Conservation (phyloP, 1,284 basidiomycete genomes). For the Acaromyces ingoldii region DNA sequence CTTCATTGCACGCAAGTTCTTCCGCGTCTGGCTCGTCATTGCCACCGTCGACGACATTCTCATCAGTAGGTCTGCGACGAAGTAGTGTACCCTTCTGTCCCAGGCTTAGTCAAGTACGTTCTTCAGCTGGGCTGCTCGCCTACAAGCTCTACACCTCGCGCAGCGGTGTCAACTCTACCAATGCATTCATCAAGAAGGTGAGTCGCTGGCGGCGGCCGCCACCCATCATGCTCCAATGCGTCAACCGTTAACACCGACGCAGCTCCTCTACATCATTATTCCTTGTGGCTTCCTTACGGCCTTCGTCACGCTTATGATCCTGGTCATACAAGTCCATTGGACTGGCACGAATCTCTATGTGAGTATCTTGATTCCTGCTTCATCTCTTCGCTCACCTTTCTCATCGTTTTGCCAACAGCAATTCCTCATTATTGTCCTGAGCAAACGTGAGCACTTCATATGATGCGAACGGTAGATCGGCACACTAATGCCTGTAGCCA, state of each 20-base stretch:
- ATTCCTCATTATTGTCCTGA: not conserved
- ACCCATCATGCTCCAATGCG: no score
- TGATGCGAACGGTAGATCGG: no score
- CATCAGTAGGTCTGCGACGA: no score
- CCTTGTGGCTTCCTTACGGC: not conserved
- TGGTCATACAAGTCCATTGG: not conserved
- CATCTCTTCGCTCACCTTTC: no score
- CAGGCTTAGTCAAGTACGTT: no score
- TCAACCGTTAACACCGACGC: no score
- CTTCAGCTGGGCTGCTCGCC: not conserved
- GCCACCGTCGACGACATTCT: not conserved
- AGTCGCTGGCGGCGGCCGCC: no score
- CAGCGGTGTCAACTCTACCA: not conserved
- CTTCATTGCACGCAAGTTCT: conserved; percentile 2
- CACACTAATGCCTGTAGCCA: no score
- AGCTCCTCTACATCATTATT: conserved; percentile 1
- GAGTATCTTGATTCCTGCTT: no score
- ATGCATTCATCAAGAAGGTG: not conserved
- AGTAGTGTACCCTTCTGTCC: no score
- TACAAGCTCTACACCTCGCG: not conserved
- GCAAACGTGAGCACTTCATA: no score
- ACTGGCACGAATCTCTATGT: not conserved
- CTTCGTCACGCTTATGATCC: not conserved
- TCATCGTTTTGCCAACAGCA: no score
- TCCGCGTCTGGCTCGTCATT: not conserved